Conservation (phyloP, 2,329 filamentous ascomycete species). For the Apiospora rasikravindrae region DNA sequence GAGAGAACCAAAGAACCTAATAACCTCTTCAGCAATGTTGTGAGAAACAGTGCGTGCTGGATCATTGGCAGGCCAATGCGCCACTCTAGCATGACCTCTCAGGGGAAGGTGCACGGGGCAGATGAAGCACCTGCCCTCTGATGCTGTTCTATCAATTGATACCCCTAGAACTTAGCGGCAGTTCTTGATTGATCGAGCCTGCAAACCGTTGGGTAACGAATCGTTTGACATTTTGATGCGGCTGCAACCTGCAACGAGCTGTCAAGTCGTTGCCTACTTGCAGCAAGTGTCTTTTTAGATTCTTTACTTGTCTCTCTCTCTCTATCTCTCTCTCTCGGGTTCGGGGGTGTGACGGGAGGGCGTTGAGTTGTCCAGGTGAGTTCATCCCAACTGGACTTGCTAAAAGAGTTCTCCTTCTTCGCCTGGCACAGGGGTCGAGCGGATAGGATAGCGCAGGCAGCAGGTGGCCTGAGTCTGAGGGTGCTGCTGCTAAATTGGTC, state of each 20-base stretch:
- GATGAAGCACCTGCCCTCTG: not conserved
- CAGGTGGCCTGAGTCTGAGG: too few relatives aligned
- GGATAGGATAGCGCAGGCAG: not conserved
- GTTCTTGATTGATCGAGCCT: not conserved
- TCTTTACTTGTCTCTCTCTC: too few relatives aligned
- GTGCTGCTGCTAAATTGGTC: constrained; percentile 4
- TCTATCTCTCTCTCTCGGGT: not conserved
- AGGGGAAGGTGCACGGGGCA: not conserved
- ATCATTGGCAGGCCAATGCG: not conserved
- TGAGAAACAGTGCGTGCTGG: not conserved
- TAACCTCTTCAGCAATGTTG: not conserved
- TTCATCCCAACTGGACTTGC: not conserved
- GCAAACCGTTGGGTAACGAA: not conserved
- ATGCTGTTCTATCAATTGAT: not conserved
- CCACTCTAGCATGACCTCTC: not conserved
- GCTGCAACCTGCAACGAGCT: not conserved
- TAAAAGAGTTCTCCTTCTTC: not conserved
- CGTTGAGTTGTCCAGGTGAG: not conserved
- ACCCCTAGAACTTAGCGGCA: not conserved
- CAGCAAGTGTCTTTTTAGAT: not conserved
- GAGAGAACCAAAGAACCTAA: not conserved
- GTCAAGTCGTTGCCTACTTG: not conserved
- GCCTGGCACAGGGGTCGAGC: not conserved
- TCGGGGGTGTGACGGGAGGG: not conserved
- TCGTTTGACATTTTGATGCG: not conserved